A percentile compares a stretch with the other conserved stretches of the same genome.
phyloP scores from a whole-genome alignment of 1,284 basidiomycete species.

The Sanghuangporus weigelae region DNA sequence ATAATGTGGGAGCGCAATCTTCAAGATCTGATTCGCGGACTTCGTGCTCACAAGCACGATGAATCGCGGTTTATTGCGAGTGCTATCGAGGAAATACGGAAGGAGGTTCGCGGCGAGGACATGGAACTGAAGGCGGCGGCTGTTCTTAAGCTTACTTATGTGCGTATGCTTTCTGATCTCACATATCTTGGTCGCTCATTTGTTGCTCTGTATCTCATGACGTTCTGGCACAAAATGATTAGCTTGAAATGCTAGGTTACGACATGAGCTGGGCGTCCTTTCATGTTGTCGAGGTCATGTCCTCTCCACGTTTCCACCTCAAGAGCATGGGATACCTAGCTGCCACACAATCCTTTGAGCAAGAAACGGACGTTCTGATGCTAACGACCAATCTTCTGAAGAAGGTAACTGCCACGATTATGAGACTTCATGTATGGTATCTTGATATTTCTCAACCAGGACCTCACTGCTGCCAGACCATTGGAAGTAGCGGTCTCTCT shows the following conservation, averaged over 20 bases:
- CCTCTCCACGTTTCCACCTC: slow-evolving; percentile 83
- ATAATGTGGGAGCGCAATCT: slow-evolving; percentile 90
- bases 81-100: slow-evolving; percentile 83
- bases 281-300: slow-evolving; percentile 98
- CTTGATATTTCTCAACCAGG: slow-evolving; percentile 35
- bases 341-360: slow-evolving; percentile 87
- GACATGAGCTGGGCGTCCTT: slow-evolving; percentile 91
- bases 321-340: slow-evolving; percentile 97
- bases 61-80: slow-evolving; percentile 77
- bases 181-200: not conserved
- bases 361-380: slow-evolving; percentile 96
- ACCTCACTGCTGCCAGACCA: slow-evolving; percentile 67
- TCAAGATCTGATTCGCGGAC: slow-evolving; percentile 86
- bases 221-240: slow-evolving; percentile 8
- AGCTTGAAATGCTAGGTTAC: slow-evolving; percentile 93
- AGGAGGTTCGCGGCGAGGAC: slow-evolving; percentile 89
- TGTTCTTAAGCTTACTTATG: slow-evolving; percentile 94
- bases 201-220: not conserved
- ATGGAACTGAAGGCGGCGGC: slow-evolving; percentile 97
- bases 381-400: slow-evolving; percentile 96
- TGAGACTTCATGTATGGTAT: slow-evolving; percentile 7
- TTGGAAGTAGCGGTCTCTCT: slow-evolving; percentile 79
- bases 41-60: slow-evolving; percentile 82
- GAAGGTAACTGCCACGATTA: slow-evolving; percentile 61
- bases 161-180: slow-evolving; percentile 39